These are phyloP conservation scores for Trametes punicea DNA, from an alignment of 768 basidiomycete genomes.

Conservation along the genomic window DNA sequence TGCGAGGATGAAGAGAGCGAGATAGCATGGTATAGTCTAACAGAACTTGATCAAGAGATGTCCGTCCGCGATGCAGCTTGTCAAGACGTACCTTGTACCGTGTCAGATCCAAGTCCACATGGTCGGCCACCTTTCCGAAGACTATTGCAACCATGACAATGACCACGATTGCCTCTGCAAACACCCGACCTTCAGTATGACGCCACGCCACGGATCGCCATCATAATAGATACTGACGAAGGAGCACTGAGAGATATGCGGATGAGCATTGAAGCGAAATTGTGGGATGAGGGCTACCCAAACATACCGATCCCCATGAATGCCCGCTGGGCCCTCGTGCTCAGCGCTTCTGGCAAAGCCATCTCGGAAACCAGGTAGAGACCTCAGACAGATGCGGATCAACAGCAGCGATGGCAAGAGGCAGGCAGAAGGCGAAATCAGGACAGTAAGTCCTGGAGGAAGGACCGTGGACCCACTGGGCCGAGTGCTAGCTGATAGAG, in stretches of 20 bases:
- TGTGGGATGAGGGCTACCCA: constrained; percentile 5
- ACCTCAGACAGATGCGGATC: not conserved
- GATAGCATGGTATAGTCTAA: constrained; percentile 80
- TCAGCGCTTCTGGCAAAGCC: constrained; percentile 69
- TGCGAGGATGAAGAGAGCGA: constrained; percentile 78
- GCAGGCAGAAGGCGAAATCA: not conserved
- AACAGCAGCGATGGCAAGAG: not conserved
- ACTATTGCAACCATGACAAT: constrained; percentile 71
- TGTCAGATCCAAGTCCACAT: constrained; percentile 40
- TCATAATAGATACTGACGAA: constrained; percentile 48
- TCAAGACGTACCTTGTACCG: constrained; percentile 50
- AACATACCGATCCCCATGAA: constrained; percentile 69
- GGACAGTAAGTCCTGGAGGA: constrained; percentile 9
- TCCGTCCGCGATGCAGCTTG: not conserved
- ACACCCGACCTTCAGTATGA: not conserved
- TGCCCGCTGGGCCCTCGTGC: constrained; percentile 66
- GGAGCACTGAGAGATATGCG: constrained; percentile 38
- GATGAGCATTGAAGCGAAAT: constrained; percentile 2
- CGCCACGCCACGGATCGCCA: not conserved
- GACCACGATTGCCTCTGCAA: constrained; percentile 69
- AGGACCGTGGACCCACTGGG: not conserved
- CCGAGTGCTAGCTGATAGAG: not conserved
- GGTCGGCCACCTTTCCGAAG: constrained; percentile 59
- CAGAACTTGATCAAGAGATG: constrained; percentile 10
- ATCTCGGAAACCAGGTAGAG: constrained; percentile 36